A percentile compares a stretch with the other conserved stretches of the same genome.
These are phyloP conservation scores for Blastomyces emzantsi DNA, from an alignment of 2,329 filamentous ascomycete species.

Conservation along the genomic window DNA sequence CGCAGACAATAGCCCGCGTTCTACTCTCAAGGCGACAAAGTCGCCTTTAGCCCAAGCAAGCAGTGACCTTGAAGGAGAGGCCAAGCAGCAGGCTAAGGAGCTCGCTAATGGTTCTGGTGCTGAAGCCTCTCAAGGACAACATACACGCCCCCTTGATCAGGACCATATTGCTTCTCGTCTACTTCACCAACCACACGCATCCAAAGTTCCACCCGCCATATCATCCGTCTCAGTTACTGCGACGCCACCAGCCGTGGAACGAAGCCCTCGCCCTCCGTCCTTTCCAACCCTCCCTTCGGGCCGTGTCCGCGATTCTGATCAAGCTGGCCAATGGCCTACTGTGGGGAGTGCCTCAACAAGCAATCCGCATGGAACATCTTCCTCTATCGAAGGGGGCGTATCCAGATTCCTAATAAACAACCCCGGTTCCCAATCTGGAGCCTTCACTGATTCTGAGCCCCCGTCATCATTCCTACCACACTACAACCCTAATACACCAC, in stretches of 20 bases:
- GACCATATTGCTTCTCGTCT: constrained; percentile 32
- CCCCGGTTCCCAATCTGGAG: constrained; percentile 23
- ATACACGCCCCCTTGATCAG: constrained; percentile 23
- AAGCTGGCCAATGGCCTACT: constrained; percentile 24
- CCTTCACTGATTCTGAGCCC: constrained; percentile 36
- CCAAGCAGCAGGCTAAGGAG: constrained; percentile 7
- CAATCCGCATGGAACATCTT: constrained; percentile 35
- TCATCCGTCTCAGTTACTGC: constrained; percentile 41
- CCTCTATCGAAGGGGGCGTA: constrained; percentile 41
- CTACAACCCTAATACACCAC: constrained; percentile 39
- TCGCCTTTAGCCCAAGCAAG: constrained; percentile 16
- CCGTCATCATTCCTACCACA: constrained; percentile 41
- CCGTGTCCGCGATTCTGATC: constrained; percentile 22
- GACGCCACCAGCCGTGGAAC: constrained; percentile 29
- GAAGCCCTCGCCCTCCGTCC: constrained; percentile 29
- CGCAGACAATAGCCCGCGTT: constrained; percentile 10
- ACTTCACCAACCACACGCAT: constrained; percentile 32
- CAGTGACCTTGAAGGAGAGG: background rate
- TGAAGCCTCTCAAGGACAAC: constrained; percentile 19
- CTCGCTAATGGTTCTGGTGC: constrained; percentile 7
- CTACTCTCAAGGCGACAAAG: constrained; percentile 10
- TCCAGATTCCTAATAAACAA: constrained; percentile 37
- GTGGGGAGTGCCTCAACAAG: constrained; percentile 23
- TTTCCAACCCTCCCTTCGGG: constrained; percentile 30
- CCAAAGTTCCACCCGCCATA: constrained; percentile 40